Base-by-base conservation (phyloP, 1,284 basidiomycete species). In the Trametes versicolor region DNA sequence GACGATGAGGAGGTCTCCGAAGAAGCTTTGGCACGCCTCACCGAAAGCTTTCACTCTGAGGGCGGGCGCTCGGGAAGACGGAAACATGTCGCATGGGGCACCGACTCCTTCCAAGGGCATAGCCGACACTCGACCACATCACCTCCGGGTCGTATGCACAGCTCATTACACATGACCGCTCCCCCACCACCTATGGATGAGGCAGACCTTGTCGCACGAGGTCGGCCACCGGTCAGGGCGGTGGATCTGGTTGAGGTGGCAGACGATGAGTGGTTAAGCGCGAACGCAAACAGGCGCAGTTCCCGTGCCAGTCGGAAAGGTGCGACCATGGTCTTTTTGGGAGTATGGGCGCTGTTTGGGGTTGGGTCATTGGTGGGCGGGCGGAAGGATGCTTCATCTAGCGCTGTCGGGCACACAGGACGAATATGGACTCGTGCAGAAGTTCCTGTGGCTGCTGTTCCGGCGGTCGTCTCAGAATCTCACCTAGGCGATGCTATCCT, bases 1-100 rank as follows among this genome's bases (percentile, higher is more conserved):
- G 82, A 81, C 9, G 82, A 82, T 37, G 85, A 85, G 53, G 87
- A 86, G 12, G 77, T 79, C 0, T 83, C 83, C 62, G 87, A 89
- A 15, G 80, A 81, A 17, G 80, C 82, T 2, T 80, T 85, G 19
- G 77, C 86, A 21, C 82, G 84, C 2, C 79, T 93, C 70, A 81
- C 85, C 1, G 88, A 89, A 51, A 93, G 92, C 72, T 87, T 91
- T 73, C 84, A 89, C 73, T 93, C 92, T 0, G 92, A 94, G 61
- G 77, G 82, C 19, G 85, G 84, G 4, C 78, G 79, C 17, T 78
- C 79, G 17, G 71, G 74, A 25, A 75, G 80, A 23, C 78, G 82
- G 59, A 89, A 87, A 73, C 84, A 82, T 32, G 83, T 91, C 3
- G 87, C 86, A 0, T 92, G 89, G 90, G 91, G 87, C 70, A 83